Evolutionary conservation across 2,329 filamentous ascomycete species (phyloP), one percentile per base, ranked within the genome.

Genomic region (Trichophyton benhamiae): DNA sequence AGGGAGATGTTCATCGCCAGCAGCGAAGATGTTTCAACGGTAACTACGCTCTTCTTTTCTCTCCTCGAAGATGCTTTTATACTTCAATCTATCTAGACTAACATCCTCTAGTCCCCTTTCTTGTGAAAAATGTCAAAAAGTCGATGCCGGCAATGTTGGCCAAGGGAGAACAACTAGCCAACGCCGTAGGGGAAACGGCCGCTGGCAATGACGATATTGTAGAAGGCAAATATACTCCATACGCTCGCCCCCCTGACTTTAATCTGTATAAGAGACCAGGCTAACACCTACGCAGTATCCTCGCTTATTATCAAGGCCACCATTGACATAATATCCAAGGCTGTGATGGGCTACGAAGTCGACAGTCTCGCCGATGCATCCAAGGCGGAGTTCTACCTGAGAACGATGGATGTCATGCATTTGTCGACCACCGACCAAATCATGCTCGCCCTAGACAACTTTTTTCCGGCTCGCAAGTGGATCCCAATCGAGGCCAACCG

Each of bases 401-500:
- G 27, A 17, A 55, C 42, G 20, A 41, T 30, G 13, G 53, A 52
- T 3, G 36, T 60, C 17, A 55, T 60, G n/a, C 49, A 38, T 5
- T 27, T 55, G 5, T 44, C 48, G 3, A 15, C 33, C 20, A 53
- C 42, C 5, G 49, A 52, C 42, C 59, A 55, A 11, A 55, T 57
- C 9, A 60, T 60, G 59, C 59, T 60, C 11, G 15, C 53, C 42
- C 33, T 60, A 20, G 20, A 55, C 5, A 25, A 41, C 15, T 60
- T 48, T 20, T 30, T 60, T 15, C 59, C 59, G 13, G 42, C 53
- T 33, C 27, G 59, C 11, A 49, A 46, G 15, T n/a, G 49, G 46
- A 55, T 60, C 27, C 59, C 59, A 9, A 27, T 60, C 15, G n/a
- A 44, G 48, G 53, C 59, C 9, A 60, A 60, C 33, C 59, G 59